Conservation (phyloP, 305 asterid species). For the Rubia balearica region DNA sequence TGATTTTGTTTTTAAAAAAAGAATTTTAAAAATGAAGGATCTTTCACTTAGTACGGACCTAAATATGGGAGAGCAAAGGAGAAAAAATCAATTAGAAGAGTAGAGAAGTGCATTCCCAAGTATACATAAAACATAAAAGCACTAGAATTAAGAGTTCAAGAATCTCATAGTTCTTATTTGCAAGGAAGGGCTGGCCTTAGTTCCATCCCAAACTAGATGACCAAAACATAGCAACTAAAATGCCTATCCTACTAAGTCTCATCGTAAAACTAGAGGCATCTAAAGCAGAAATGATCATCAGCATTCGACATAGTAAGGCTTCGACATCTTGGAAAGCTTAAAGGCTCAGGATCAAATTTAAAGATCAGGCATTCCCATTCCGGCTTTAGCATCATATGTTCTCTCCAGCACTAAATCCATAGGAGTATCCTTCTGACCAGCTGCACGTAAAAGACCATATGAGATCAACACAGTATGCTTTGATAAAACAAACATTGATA, state of each 20-base stretch:
- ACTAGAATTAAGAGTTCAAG: not conserved
- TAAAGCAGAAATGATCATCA: not conserved
- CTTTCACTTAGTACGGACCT: no score
- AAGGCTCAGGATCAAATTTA: conserved; percentile 17
- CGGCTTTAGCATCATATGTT: conserved; percentile 76
- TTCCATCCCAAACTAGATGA: not conserved
- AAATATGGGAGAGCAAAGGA: no score
- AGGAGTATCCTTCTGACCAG: conserved; percentile 87
- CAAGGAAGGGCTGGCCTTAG: not conserved
- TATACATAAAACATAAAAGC: not conserved
- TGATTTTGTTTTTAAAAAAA: no score
- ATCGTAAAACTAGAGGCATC: not conserved
- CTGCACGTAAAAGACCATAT: conserved; percentile 34
- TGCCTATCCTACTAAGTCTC: not conserved
- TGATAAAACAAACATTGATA: not conserved
- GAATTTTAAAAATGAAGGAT: no score
- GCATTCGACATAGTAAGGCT: not conserved
- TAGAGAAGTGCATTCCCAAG: no score
- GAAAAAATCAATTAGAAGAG: no score
- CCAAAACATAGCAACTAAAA: not conserved
- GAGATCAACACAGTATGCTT: conserved; percentile 7
- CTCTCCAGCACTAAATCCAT: conserved; percentile 63
- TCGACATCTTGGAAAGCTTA: not conserved
- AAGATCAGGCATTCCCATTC: conserved; percentile 86
- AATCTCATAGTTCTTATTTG: not conserved